Percentiles rank a stretch among this genome's conserved stretches.
Conservation (phyloP, 805 yeast genomes). For the Komagataella kurtzmanii region DNA sequence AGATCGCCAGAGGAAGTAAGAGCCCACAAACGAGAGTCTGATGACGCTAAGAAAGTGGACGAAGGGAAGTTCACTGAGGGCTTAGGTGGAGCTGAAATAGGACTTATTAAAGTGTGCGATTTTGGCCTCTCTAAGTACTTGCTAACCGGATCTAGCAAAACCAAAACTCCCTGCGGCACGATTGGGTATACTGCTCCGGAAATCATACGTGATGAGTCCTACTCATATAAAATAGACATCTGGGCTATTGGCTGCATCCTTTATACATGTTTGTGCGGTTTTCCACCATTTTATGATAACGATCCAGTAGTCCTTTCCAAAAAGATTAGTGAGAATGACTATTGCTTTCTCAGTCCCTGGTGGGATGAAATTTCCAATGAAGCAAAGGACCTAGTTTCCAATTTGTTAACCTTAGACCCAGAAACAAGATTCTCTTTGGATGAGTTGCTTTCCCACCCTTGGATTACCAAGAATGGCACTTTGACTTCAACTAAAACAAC, state of each 20-base stretch:
- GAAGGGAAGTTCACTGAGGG: slow-evolving; percentile 43
- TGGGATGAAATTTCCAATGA: slow-evolving; percentile 72
- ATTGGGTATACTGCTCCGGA: slow-evolving; percentile 71
- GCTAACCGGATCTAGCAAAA: slow-evolving; percentile 22
- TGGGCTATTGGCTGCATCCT: slow-evolving; percentile 67
- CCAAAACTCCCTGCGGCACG: slow-evolving; percentile 67
- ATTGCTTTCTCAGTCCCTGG: slow-evolving; percentile 71
- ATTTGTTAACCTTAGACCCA: slow-evolving; percentile 60
- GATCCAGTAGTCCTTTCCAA: slow-evolving; percentile 46
- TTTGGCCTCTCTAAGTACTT: slow-evolving; percentile 56
- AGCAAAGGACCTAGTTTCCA: slow-evolving; percentile 56
- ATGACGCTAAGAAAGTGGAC: slow-evolving; percentile 45
- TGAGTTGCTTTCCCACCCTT: slow-evolving; percentile 57
- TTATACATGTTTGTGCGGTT: slow-evolving; percentile 58
- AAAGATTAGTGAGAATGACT: slow-evolving; percentile 62
- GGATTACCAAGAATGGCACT: slow-evolving; percentile 25
- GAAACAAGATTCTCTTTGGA: slow-evolving; percentile 52
- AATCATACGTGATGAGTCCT: slow-evolving; percentile 43
- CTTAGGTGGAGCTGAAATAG: slow-evolving; percentile 53
- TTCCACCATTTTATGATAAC: slow-evolving; percentile 68
- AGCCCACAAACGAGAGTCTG: slow-evolving; percentile 35
- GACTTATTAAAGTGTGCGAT: slow-evolving; percentile 52
- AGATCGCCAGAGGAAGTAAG: slow-evolving; percentile 25
- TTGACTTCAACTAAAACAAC: not conserved
- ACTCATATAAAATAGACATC: slow-evolving; percentile 56